These are phyloP conservation scores for Platismatia glauca DNA, from an alignment of 495 filamentous ascomycete species.

Conservation along the genomic window DNA sequence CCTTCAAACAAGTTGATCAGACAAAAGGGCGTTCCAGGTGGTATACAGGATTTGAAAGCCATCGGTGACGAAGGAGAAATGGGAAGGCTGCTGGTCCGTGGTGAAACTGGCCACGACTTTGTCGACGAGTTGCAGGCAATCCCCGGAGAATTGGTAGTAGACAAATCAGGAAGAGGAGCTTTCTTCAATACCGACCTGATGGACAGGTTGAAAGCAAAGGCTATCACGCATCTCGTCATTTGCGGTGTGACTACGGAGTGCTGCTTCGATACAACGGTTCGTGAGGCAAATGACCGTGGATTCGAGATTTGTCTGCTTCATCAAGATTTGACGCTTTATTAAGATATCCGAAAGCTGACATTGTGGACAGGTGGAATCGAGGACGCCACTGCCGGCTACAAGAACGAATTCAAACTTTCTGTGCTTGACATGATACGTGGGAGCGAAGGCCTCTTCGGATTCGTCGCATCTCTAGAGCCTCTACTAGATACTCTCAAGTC, in stretches of 20 bases:
- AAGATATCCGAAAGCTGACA: neutral
- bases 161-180: constrained; percentile 60
- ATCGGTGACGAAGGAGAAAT: constrained; percentile 53
- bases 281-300: constrained; percentile 65
- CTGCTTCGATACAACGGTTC: constrained; percentile 59
- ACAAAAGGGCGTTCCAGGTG: constrained; percentile 36
- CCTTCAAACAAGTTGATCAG: constrained; percentile 41
- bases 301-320: constrained; percentile 48
- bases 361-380: constrained; percentile 31
- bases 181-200: constrained; percentile 60
- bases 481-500: constrained; percentile 27
- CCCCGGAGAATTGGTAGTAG: constrained; percentile 51
- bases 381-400: constrained; percentile 40
- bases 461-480: constrained; percentile 33
- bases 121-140: constrained; percentile 51
- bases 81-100: constrained; percentile 55
- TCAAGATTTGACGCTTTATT: neutral
- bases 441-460: constrained; percentile 44
- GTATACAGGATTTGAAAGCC: constrained; percentile 35
- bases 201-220: constrained; percentile 49
- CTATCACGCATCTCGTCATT: constrained; percentile 58
- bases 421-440: constrained; percentile 39
- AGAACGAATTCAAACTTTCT: constrained; percentile 31
- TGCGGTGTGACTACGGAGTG: constrained; percentile 63
- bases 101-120: constrained; percentile 54